Evolutionary conservation across 805 yeast species (phyloP), one percentile per base, ranked within the genome.

Genomic region (Peterozyma toletana): DNA sequence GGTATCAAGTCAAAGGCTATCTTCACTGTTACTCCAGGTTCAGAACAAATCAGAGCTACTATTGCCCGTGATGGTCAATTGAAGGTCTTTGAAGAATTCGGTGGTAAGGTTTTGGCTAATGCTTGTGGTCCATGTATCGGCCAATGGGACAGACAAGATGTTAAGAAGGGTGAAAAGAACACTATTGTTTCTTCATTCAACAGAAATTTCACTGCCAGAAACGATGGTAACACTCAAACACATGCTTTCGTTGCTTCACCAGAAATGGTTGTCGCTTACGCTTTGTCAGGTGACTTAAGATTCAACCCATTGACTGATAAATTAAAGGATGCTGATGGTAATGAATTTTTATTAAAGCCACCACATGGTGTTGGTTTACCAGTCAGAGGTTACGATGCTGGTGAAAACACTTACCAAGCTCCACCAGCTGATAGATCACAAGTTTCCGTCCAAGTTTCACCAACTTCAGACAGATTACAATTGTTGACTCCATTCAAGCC

Each of bases 61-160:
- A 80, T 91, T 56, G 96, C 86, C 64, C 81, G 97, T 68, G 99
- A 91, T 65, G 98, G 98, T 47, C 78, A 85, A 59, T 78, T 86
- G 49, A 73, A 83, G 39, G 79, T 83, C 37, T 89, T 91, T 63
- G 81, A 83, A 63, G 79, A 83, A 44, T 83, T 81, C 56, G 98
- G 98, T 48, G 99, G 96, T 54, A 75, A 78, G 47, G 96, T 91
- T 38, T 75, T 91, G 55, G 96, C 98, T 43, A 91, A 91, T 64
- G 99, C 99, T 16, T 91, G 99, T 76, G 99, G 99, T 54, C 99
- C 98, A 59, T 91, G 99, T 73, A 91, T 91, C 62, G 99, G 99
- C 47, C 99, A 91, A 74, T 91, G 99, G 99, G 96, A 93, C 64
- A 85, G 98, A 73, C 74, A 77, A 52, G 95, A 86, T 60, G 77